Base-by-base conservation (phyloP, 129 eudicot species). In the Oenanthe sinensis region DNA sequence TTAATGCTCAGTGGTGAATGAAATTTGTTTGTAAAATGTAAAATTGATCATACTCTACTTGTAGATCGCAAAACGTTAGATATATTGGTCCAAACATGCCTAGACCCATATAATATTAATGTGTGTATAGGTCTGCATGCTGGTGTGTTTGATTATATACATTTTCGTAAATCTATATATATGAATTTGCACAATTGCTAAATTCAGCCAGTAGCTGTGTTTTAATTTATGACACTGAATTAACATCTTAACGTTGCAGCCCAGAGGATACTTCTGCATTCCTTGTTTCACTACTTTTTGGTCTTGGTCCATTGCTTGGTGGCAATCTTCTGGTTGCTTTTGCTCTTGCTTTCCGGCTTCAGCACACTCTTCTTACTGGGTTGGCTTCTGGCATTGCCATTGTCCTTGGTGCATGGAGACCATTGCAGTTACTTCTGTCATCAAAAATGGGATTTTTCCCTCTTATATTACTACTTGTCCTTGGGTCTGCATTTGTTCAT, bases 261-360 rank as follows among this genome's bases (percentile, higher is more conserved):
- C 87, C 96, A 68, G 96, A 91, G 84, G 96, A 93, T 74, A 87
- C 94, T 68, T 91, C 98, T 33, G 98, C 97, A 24, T 94, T 94
- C 75, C 83, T 94, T 26, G 97, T 94, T 14, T 91, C 97, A 1
- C 83, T 94, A 22, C 96, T 94, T 40, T 94, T 94, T 65, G 97
- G 98, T 75, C 93, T 94, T 4, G 98, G 98, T 9, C 98, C 98
- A n/a, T 83, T 94, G 22, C 87, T 94, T 26, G 98, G 98, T 60
- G 98, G 98, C 69, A 78, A 86, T 54, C 77, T 91, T 55, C 92
- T 94, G 8, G 92, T 94, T 20, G 88, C 96, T 55, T 89, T 91
- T 54, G 93, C 97, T 55, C 86, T 91, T 22, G 88, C 92, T 5
- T 91, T 91, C 78, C 92, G 78, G 67, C 96, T 94, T 62, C 98